A percentile compares a stretch with the other conserved stretches of the same genome.
These are phyloP conservation scores for Euphorbia corollata DNA, from an alignment of 441 rosid species.

Conservation along the genomic window DNA sequence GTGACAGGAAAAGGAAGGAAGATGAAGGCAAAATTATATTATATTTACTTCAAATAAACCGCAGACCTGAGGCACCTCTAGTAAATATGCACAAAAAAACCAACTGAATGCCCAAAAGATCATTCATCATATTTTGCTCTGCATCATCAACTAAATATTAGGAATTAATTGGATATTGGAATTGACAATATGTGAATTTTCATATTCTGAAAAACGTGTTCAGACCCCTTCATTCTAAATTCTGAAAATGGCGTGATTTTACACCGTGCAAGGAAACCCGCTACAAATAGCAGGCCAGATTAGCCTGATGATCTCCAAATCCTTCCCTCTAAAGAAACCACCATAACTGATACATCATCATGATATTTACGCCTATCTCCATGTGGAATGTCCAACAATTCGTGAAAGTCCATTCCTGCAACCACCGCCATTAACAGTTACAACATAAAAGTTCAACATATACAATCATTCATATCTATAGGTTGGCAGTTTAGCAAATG, in stretches of 20 bases:
- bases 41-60: too few relatives aligned
- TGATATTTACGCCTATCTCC: slow-evolving; percentile 92
- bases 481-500: not conserved
- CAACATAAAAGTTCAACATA: not conserved
- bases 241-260: slow-evolving; percentile 29
- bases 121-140: not conserved
- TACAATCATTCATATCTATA: not conserved
- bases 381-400: slow-evolving; percentile 79
- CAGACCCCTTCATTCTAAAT: slow-evolving; percentile 24
- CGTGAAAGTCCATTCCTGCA: slow-evolving; percentile 93
- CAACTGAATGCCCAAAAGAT: not conserved
- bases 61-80: too few relatives aligned
- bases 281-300: slow-evolving; percentile 27
- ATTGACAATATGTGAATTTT: not conserved
- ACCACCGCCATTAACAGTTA: slow-evolving; percentile 13
- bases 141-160: not conserved
- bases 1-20: not conserved
- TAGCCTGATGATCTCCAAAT: slow-evolving; percentile 94
- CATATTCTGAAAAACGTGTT: slow-evolving; percentile 17
- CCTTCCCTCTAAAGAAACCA: slow-evolving; percentile 91
- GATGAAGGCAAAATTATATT: not conserved
- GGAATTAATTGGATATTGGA: slow-evolving; percentile 8
- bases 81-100: too few relatives aligned
- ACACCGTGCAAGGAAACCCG: slow-evolving; percentile 28
- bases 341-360: slow-evolving; percentile 94